A percentile compares a stretch with the other conserved stretches of the same genome.
These are phyloP conservation scores for Suillus spraguei DNA, from an alignment of 768 basidiomycete genomes.

Conservation along the genomic window DNA sequence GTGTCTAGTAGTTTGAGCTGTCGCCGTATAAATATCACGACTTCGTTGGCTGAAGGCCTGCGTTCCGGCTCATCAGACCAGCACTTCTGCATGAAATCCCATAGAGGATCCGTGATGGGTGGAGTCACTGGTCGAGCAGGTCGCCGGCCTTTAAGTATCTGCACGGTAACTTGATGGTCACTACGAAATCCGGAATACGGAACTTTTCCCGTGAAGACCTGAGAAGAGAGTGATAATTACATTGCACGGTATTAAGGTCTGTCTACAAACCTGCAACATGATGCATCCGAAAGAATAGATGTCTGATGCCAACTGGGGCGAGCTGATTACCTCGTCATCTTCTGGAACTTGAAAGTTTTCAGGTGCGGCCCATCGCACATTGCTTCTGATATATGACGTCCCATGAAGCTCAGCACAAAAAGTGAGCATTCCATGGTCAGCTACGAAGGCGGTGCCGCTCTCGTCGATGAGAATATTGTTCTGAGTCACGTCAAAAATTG, in stretches of 20 bases:
- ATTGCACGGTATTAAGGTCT: conserved; percentile 20
- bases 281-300: conserved; percentile 41
- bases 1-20: conserved; percentile 9
- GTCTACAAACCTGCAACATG: conserved; percentile 28
- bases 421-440: conserved; percentile 48
- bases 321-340: not conserved
- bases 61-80: conserved; percentile 18
- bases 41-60: conserved; percentile 5
- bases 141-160: conserved; percentile 1
- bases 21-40: not conserved
- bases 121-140: not conserved
- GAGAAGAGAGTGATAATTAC: not conserved
- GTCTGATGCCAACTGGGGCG: conserved; percentile 18
- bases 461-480: conserved; percentile 10
- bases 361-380: conserved; percentile 14
- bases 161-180: conserved; percentile 4
- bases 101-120: not conserved
- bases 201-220: conserved; percentile 12
- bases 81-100: conserved; percentile 15
- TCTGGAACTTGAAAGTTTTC: conserved; percentile 12
- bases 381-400: conserved; percentile 21
- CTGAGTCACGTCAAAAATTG: not conserved
- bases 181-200: conserved; percentile 7
- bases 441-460: not conserved
- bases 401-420: conserved; percentile 38